These are phyloP conservation scores for Phytophthora hibernalis DNA, from an alignment of 352 stramenopile species.

Conservation along the genomic window DNA sequence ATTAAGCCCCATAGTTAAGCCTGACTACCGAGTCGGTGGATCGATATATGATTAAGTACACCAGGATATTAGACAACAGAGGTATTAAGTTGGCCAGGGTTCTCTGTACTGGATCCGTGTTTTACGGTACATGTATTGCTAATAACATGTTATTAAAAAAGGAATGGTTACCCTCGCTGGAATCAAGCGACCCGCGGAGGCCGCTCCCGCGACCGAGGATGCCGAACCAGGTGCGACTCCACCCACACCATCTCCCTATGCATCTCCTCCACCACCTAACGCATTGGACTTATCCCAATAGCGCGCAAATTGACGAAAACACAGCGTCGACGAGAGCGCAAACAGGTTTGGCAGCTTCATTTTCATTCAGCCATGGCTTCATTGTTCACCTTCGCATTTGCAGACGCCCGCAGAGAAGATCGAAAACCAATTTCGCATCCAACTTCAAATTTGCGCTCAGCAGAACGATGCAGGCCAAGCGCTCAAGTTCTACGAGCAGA, in stretches of 20 bases:
- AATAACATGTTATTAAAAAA: too few relatives aligned
- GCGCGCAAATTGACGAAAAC: constrained; percentile 47
- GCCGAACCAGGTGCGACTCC: constrained; percentile 23
- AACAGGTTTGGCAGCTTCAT: constrained; percentile 42
- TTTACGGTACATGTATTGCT: too few relatives aligned
- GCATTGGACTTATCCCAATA: not conserved
- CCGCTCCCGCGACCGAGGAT: constrained; percentile 7
- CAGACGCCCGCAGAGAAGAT: constrained; percentile 56
- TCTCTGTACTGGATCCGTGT: too few relatives aligned
- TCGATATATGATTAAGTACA: too few relatives aligned
- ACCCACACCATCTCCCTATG: not conserved
- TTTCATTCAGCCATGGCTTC: not conserved
- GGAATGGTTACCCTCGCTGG: constrained; percentile 43
- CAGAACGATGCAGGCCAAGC: constrained; percentile 46
- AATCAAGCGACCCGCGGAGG: constrained; percentile 38
- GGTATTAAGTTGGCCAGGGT: too few relatives aligned
- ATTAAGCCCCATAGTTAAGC: too few relatives aligned
- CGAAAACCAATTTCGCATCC: constrained; percentile 45
- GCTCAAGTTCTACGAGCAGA: constrained; percentile 60
- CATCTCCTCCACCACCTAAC: not conserved
- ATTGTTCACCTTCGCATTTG: constrained; percentile 2
- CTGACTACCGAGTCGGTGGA: too few relatives aligned
- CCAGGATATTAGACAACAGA: too few relatives aligned
- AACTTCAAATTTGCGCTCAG: constrained; percentile 53
- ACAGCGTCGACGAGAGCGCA: constrained; percentile 52